Conservation (phyloP, 1,284 basidiomycete species). For the Leccinum fallax region DNA sequence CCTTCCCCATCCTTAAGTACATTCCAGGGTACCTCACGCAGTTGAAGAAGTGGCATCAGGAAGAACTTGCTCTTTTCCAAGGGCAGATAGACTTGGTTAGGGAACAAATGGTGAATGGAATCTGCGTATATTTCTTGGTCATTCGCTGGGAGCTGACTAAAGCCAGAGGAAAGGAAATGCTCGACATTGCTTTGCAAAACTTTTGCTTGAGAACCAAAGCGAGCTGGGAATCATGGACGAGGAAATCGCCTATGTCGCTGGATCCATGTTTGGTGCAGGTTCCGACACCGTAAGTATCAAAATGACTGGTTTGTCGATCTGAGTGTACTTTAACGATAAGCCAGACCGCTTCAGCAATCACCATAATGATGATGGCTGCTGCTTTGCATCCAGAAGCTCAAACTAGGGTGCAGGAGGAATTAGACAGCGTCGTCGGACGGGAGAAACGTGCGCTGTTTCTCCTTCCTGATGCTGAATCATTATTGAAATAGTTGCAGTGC, state of each 20-base stretch:
- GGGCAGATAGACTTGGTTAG: slow-evolving; percentile 41
- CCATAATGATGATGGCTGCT: slow-evolving; percentile 47
- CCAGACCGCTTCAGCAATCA: slow-evolving; percentile 36
- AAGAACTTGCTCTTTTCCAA: slow-evolving; percentile 60
- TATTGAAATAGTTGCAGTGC: slow-evolving; percentile 14
- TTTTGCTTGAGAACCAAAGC: slow-evolving; percentile 24
- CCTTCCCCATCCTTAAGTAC: slow-evolving; percentile 55
- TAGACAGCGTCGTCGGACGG: slow-evolving; percentile 42
- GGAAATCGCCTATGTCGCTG: slow-evolving; percentile 38
- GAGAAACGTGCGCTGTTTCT: slow-evolving; percentile 34
- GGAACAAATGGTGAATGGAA: neutral
- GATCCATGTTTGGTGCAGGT: slow-evolving; percentile 45
- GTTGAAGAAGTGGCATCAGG: slow-evolving; percentile 53
- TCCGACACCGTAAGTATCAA: slow-evolving; percentile 38
- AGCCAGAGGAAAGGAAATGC: slow-evolving; percentile 16
- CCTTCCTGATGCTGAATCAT: neutral
- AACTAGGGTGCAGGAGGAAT: slow-evolving; percentile 43
- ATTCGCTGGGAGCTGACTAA: neutral
- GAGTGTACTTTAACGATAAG: neutral
- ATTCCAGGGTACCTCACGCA: slow-evolving; percentile 60
- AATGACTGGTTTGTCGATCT: neutral
- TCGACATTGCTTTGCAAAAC: slow-evolving; percentile 19
- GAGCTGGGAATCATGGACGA: slow-evolving; percentile 15
- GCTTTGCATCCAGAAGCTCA: slow-evolving; percentile 43
- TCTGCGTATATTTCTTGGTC: neutral